Base-by-base conservation (phyloP, 2,329 filamentous ascomycete genomes). In the Calonectria crousiana region DNA sequence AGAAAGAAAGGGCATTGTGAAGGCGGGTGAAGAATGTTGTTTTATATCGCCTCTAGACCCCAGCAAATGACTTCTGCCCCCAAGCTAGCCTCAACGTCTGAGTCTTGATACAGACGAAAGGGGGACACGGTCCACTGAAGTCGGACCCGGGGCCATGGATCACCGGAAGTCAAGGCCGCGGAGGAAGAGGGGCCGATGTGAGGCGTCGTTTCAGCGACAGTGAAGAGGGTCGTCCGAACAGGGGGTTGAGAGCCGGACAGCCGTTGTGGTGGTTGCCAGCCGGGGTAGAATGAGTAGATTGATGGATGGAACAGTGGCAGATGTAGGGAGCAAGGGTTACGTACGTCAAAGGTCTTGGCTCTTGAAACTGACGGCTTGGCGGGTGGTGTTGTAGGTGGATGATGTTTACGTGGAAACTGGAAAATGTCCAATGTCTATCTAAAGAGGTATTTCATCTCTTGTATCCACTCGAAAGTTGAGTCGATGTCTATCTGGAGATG, bases 191-290 rank as follows among this genome's bases (percentile, higher is more conserved):
- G 53, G 47, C 67, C 66, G 60, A 56, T 56, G 60, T 73, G 69
- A 75, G 70, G 73, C 36, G 64, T 41, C 26, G 78, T 80, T 80
- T 80, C 78, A 80, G 76, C 44, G 53, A 67, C 68, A 44, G 62
- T 32, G 53, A 34, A 67, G 53, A 64, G 62, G 64, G 67, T 53
- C 72, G 34, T 26, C 30, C 16, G 62, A 32, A 44, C 56, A 56
- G 62, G 69, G 71, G 62, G 47, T 2, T 26, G 65, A 65, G 49
- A 41, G 53, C 62, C 66, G 51, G 44, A 67, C 32, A 68, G 66
- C 53, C 41, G 67, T 69, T 18, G 28, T 49, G 53, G 28, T 58
- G 49, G 47, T 51, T 38, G 32, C 56, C 32, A 60, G 34, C 56
- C 32, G 56, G 56, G 56, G 56, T 60, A 26, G 56, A 38, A 38